Evolutionary conservation across 495 filamentous ascomycete genomes (phyloP).

Genomic region (Aspergillus incahuasiensis): DNA sequence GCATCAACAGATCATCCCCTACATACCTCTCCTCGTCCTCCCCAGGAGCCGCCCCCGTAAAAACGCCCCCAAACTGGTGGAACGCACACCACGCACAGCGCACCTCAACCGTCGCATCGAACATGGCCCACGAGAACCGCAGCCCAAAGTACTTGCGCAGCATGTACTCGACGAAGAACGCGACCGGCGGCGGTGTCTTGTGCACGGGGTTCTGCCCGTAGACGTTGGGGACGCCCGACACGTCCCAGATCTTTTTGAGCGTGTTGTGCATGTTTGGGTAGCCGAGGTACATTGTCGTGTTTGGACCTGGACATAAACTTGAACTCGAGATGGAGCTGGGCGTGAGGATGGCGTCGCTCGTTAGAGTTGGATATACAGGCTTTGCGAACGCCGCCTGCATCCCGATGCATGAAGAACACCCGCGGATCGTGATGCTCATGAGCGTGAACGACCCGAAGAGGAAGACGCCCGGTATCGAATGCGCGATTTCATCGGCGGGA

Average conservation of each 20-base stretch:
- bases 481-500: background rate
- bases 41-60: background rate
- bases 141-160: conserved; percentile 5
- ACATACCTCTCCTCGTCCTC: background rate
- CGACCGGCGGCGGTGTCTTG: background rate
- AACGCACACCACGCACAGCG: background rate
- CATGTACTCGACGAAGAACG: conserved; percentile 9
- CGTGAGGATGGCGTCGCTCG: background rate
- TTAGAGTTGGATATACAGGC: background rate
- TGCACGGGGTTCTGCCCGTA: background rate
- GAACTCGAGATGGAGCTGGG: too few species aligned
- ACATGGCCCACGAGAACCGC: background rate
- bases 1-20: background rate
- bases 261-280: conserved; percentile 4
- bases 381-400: too few species aligned
- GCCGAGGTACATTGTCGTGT: background rate
- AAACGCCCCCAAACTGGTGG: background rate
- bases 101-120: background rate
- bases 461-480: background rate
- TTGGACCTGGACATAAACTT: background rate
- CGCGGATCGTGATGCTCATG: background rate
- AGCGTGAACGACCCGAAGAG: conserved; percentile 3
- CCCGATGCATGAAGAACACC: background rate
- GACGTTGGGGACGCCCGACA: background rate
- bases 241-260: background rate